Conservation (phyloP, 805 yeast species). For the Candida morakotiae region DNA sequence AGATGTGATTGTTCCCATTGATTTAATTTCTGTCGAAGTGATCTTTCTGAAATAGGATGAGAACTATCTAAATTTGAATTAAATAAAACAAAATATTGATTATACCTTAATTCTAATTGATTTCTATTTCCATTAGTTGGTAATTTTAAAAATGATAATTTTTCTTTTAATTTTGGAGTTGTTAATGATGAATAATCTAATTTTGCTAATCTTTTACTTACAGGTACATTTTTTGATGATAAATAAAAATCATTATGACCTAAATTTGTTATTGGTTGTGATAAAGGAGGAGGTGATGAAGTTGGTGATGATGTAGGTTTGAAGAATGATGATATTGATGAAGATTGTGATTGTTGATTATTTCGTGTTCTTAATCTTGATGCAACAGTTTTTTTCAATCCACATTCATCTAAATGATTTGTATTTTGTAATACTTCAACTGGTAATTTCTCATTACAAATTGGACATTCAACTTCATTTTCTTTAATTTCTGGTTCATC, state of each 20-base stretch:
- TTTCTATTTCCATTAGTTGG: constrained; percentile 60
- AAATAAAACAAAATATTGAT: constrained; percentile 71
- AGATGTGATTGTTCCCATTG: constrained; percentile 62
- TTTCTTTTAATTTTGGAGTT: constrained; percentile 57
- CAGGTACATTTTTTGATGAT: constrained; percentile 22
- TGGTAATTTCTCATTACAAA: constrained; percentile 56
- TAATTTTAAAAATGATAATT: constrained; percentile 50
- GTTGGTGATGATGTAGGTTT: constrained; percentile 1
- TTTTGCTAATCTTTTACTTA: constrained; percentile 48
- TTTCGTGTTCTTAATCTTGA: constrained; percentile 5
- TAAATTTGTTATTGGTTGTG: constrained; percentile 4
- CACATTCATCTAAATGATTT: constrained; percentile 59
- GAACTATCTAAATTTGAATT: constrained; percentile 78
- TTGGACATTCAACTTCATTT: constrained; percentile 57
- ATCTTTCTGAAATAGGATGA: constrained; percentile 55
- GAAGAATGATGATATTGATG: constrained; percentile 31
- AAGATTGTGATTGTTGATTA: constrained; percentile 10
- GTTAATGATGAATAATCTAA: constrained; percentile 60
- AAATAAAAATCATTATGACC: constrained; percentile 28
- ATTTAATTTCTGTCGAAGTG: constrained; percentile 50
- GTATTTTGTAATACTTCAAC: constrained; percentile 49
- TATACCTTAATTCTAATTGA: constrained; percentile 66
- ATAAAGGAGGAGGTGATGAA: not conserved
- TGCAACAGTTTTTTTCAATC: constrained; percentile 12
- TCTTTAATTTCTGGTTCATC: not conserved